phyloP scores from a whole-genome alignment of 768 basidiomycete species.

The Boletellus ananiceps region DNA sequence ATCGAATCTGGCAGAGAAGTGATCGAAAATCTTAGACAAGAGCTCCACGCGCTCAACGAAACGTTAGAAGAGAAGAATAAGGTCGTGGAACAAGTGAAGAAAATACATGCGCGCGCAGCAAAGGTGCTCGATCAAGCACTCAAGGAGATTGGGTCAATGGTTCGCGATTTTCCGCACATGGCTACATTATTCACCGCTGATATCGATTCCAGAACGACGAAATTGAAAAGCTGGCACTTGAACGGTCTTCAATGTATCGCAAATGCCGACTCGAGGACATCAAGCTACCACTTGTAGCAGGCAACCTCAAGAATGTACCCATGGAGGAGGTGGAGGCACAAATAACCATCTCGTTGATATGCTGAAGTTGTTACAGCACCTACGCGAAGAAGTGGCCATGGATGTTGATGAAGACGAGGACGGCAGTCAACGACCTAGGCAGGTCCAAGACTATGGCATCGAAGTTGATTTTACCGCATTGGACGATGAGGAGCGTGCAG shows the following conservation, averaged over 20 bases:
- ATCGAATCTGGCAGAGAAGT: constrained; percentile 53
- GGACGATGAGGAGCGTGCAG: constrained; percentile 70
- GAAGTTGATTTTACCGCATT: constrained; percentile 80
- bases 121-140: constrained; percentile 80
- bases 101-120: constrained; percentile 59
- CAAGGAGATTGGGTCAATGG: constrained; percentile 85
- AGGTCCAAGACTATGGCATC: constrained; percentile 79
- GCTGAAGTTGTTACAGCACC: constrained; percentile 46
- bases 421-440: constrained; percentile 66
- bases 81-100: constrained; percentile 71
- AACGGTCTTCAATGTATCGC: constrained; percentile 82
- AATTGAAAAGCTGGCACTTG: constrained; percentile 82
- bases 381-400: constrained; percentile 86
- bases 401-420: constrained; percentile 88
- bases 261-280: constrained; percentile 94
- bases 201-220: constrained; percentile 63
- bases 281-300: constrained; percentile 67
- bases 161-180: constrained; percentile 31
- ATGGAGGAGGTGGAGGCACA: constrained; percentile 78
- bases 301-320: constrained; percentile 80
- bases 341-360: neutral
- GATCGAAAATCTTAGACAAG: constrained; percentile 55
- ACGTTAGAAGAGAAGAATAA: constrained; percentile 69
- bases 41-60: constrained; percentile 57
- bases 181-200: constrained; percentile 18